These are phyloP conservation scores for Ordospora pajunii DNA, from an alignment of 371 early-diverging fungal genomes.

Conservation along the genomic window DNA sequence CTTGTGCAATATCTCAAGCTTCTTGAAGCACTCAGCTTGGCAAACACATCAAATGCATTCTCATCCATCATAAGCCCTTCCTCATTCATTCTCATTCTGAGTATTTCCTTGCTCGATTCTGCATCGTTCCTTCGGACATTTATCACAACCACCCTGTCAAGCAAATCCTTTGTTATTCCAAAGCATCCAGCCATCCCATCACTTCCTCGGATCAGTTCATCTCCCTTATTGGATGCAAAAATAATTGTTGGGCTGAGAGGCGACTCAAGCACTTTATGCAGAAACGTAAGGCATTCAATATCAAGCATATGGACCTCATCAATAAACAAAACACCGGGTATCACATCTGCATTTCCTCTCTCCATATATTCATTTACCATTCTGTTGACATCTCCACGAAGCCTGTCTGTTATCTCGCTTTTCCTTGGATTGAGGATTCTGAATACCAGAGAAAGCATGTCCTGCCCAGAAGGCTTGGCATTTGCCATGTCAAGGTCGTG, in stretches of 20 bases:
- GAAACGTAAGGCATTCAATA: slow-evolving; percentile 39
- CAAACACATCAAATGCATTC: slow-evolving; percentile 2
- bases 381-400: slow-evolving; percentile 44
- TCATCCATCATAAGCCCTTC: slow-evolving; percentile 28
- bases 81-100: slow-evolving; percentile 20
- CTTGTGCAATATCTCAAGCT: slow-evolving; percentile 20
- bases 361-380: slow-evolving; percentile 31
- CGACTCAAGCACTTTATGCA: slow-evolving; percentile 34
- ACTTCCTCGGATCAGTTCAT: background rate
- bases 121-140: background rate
- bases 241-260: slow-evolving; percentile 37
- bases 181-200: slow-evolving; percentile 5
- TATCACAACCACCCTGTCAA: slow-evolving; percentile 33
- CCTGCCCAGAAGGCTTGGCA: slow-evolving; percentile 34
- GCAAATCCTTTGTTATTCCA: slow-evolving; percentile 39
- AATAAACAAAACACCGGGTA: slow-evolving; percentile 51
- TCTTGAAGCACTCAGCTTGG: background rate
- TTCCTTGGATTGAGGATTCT: slow-evolving; percentile 21
- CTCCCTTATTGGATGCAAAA: slow-evolving; percentile 36
- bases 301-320: slow-evolving; percentile 53
- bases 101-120: slow-evolving; percentile 1
- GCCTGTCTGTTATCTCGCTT: slow-evolving; percentile 37
- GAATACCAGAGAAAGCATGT: slow-evolving; percentile 30
- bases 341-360: slow-evolving; percentile 39
- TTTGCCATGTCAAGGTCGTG: slow-evolving; percentile 54